Evolutionary conservation across 768 basidiomycete genomes (phyloP).

Genomic region (Tylopilus sp.): DNA sequence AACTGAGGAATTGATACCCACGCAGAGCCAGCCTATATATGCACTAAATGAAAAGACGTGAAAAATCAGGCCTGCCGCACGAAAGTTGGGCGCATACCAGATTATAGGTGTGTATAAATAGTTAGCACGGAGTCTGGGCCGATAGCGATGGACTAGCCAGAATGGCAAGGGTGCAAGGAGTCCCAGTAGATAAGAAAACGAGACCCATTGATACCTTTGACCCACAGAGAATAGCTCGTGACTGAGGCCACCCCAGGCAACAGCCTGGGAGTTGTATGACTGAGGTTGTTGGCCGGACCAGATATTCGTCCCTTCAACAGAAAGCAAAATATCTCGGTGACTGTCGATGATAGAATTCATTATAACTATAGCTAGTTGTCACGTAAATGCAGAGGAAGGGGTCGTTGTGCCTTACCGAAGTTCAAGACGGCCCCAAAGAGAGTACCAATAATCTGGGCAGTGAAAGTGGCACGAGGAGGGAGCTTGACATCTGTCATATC

Average conservation of each 20-base stretch:
- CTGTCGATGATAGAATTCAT: conserved; percentile 57
- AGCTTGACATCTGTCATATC: conserved; percentile 43
- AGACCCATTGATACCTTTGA: conserved; percentile 38
- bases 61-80: background rate
- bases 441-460: conserved; percentile 54
- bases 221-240: conserved; percentile 32
- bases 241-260: conserved; percentile 39
- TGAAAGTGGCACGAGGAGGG: conserved; percentile 61
- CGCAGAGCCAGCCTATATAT: conserved; percentile 13
- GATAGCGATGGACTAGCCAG: conserved; percentile 37
- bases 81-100: conserved; percentile 15
- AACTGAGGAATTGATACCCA: conserved; percentile 27
- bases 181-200: conserved; percentile 33
- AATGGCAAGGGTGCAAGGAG: conserved; percentile 38
- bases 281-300: conserved; percentile 33
- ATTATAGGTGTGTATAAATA: conserved; percentile 30
- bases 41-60: conserved; percentile 6
- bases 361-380: conserved; percentile 38
- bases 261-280: conserved; percentile 31
- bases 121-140: conserved; percentile 30
- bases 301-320: conserved; percentile 48
- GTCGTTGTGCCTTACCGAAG: conserved; percentile 32
- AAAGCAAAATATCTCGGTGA: conserved; percentile 48
- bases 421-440: conserved; percentile 49
- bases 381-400: background rate